Base-by-base conservation (phyloP, 192 early-diverging fungal genomes). In the Chytriomyces hyalinus region DNA sequence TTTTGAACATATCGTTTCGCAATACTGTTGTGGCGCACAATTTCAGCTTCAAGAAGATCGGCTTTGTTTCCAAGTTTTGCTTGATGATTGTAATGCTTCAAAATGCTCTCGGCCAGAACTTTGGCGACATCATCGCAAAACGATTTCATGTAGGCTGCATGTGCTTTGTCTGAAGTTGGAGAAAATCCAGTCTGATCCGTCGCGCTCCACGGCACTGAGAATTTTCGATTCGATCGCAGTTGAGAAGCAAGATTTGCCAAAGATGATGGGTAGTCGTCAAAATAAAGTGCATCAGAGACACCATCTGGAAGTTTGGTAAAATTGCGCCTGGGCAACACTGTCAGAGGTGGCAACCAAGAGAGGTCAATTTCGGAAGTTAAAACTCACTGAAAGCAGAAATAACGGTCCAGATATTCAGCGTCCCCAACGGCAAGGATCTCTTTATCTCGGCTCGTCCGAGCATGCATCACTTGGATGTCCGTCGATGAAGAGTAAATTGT, bases 121-220 rank as follows among this genome's bases (percentile, higher is more conserved):
- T 72, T 61, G 6, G 70, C 66, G 1, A 46, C 49, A 45, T 79
- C 78, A 43, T 79, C 78, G 44, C 78, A 79, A 43, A 79, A 74
- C 17, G 78, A 66, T 49, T 79, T 79, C 28, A 79, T 9, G 48
- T 79, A 79, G 11, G 78, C 62, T 13, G 70, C 78, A 53, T 79
- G 78, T 11, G 49, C 28, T 44, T 70, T 68, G 5, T 79, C 78
- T 10, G 65, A 20, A 51, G 70, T 44, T 6, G 78, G 78, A 9
- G 59, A 65, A 20, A 79, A 74, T n/a, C 78, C 78, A 47, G 61
- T 71, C 51, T 59, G 49, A 22, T 46, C 46, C 15, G 65, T 67
- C 50, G 49, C 43, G 26, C 22, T 26, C 78, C 78, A 79, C 22
- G 78, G 78, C 17, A 79, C 66, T 6, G 71, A 64, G 50, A 74